Base-by-base conservation (phyloP, 805 yeast species). In the Debaryomyces tyrocola region DNA sequence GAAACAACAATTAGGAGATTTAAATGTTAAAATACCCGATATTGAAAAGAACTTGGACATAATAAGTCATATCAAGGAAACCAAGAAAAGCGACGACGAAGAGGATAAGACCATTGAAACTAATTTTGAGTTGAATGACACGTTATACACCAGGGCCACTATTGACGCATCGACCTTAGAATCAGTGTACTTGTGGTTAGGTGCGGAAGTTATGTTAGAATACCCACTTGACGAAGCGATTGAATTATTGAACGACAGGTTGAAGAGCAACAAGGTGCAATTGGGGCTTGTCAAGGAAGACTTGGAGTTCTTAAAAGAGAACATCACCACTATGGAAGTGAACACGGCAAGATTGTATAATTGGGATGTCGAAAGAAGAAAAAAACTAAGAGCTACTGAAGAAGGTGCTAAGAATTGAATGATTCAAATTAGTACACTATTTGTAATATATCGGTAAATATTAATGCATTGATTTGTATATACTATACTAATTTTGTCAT, bases 161-260 rank as follows among this genome's bases (percentile, higher is more conserved):
- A 74, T 94, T 28, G 81, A 80, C 34, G 73, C 81, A 5, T 75
- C 83, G 31, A 79, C 78, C 24, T 62, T 78, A 43, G 66, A 78
- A 20, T 64, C 70, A 2, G 98, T 94, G 1, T 83, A 83, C 52
- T 73, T 94, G 40, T 94, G 99, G 99, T 76, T 94, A n/a, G 99
- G 99, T 9, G 99, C 99, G 0, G 96, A 90, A 56, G 91, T 92
- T 7, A 92, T 94, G 98, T 75, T 94, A 60, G 98, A 94, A 62
- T 94, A 92, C 60, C 91, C 96, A 11, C 71, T 90, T 20, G 87
- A 79, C 33, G 99, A 94, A 64, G 99, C 99, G 2, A 78, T 83
- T 40, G 84, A 75, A 31, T 74, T 94, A 55, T 70, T 94, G 46
- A 59, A 72, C 10, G 75, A 75, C 33, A 82, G 92, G 62, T 75